Evolutionary conservation across 257 asterid species (phyloP), one percentile per base, ranked within the genome.

Genomic region (Capsicum baccatum): DNA sequence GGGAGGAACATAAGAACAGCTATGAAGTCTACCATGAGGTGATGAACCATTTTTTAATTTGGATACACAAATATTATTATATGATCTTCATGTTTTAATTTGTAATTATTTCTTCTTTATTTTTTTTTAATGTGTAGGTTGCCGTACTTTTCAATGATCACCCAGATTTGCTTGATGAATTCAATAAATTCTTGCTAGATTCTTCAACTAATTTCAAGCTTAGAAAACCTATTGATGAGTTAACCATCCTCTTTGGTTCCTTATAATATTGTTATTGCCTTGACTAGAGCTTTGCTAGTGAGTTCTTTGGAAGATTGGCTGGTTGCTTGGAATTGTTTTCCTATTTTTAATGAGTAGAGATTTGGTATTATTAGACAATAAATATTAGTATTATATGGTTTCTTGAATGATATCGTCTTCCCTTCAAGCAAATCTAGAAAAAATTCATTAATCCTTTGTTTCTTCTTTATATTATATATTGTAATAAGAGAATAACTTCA

Each of bases 21-120:
- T 85, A 88, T 57, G 99, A 93, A 85, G 99, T 95, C 74, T 94
- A 95, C 92, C 92, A 90, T 83, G 98, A 97, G 99, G 99, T 68
- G 26, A 68, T 68, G 15, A 68, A 39, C 15, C 13, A 66, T n/a
- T 69, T 39, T 26, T 48, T 6, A 80, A 42, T 70, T 39, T 8
- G 56, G 35, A 15, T 79, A 15, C 62, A 8, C 17, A 21, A 16
- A 0, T 21, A 4, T 35, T 67, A 47, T 56, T 8, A 15, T 50
- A n/a, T 52, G 17, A 56, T 79, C 10, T 47, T 52, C 21, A 8
- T 60, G 64, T 12, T 70, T 55, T n/a, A 42, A 5, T 44, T 70
- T 70, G 26, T 70, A 0, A 44, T 6, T 39, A 15, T 76, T 55
- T 84, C 71, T 78, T 16, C 1, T 1, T 1, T 6, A 35, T 67